Evolutionary conservation across 2,329 filamentous ascomycete species (phyloP).

Genomic region (Colletotrichum tropicicola): DNA sequence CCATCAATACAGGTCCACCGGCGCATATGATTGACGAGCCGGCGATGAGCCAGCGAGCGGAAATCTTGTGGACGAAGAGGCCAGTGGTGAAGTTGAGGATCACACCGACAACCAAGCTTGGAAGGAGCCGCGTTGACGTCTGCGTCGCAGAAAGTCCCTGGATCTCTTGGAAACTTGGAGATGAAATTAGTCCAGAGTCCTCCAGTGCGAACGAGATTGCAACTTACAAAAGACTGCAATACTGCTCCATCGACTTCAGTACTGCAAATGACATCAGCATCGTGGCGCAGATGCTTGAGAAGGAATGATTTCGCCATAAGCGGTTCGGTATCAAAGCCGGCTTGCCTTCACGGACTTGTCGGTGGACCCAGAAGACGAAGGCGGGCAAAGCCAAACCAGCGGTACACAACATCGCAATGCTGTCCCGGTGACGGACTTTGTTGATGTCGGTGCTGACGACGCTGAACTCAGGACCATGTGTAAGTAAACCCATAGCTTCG

Average conservation of each 20-base stretch:
- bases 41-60: constrained; percentile 49
- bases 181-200: no score
- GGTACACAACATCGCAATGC: constrained; percentile 55
- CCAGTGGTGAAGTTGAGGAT: constrained; percentile 54
- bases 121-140: constrained; percentile 55
- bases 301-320: constrained; percentile 66
- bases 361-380: constrained; percentile 64
- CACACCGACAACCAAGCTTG: constrained; percentile 52
- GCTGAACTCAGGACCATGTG: constrained; percentile 27
- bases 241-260: constrained; percentile 56
- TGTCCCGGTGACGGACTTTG: constrained; percentile 51
- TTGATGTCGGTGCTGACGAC: constrained; percentile 47
- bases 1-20: constrained; percentile 62
- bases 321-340: constrained; percentile 70
- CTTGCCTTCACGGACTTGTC: constrained; percentile 51
- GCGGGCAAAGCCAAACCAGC: constrained; percentile 51
- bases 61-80: constrained; percentile 53
- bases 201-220: constrained; percentile 29
- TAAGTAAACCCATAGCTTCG: not conserved
- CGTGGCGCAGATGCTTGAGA: constrained; percentile 63
- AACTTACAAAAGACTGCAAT: constrained; percentile 58
- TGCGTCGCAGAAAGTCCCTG: constrained; percentile 54
- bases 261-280: constrained; percentile 56
- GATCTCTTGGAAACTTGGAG: constrained; percentile 59
- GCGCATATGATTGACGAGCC: constrained; percentile 51